A percentile compares a stretch with the other conserved stretches of the same genome.
phyloP scores from a whole-genome alignment of 306 rosid genomes.

The Vigna mungo region DNA sequence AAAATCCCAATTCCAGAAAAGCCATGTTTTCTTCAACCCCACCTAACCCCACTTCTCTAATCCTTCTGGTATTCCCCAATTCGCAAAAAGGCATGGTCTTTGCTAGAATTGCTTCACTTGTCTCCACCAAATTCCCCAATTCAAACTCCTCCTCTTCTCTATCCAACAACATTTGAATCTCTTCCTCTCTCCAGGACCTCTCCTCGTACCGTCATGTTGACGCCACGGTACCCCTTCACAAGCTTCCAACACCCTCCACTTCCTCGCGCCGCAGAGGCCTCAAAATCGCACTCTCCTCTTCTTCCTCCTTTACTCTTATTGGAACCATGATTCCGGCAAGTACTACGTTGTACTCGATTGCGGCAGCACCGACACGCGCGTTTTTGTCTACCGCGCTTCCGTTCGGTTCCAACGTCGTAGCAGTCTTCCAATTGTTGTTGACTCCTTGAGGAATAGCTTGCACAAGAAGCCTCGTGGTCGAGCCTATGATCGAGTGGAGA shows the following conservation, averaged over 20 bases:
- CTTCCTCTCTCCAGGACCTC: conserved; percentile 89
- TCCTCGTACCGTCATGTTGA: conserved; percentile 56
- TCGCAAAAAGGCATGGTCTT: conserved; percentile 58
- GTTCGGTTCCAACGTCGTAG: conserved; percentile 51
- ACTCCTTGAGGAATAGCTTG: conserved; percentile 51
- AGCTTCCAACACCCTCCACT: neutral
- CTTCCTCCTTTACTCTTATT: conserved; percentile 63
- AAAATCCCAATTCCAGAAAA: conserved; percentile 30
- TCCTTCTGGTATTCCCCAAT: conserved; percentile 2
- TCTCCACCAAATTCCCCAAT: conserved; percentile 51
- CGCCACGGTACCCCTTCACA: conserved; percentile 35
- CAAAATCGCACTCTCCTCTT: conserved; percentile 56
- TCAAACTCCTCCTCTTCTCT: neutral
- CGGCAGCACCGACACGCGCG: conserved; percentile 93
- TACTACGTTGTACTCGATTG: conserved; percentile 87
- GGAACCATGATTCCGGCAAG: conserved; percentile 67
- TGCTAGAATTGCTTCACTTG: conserved; percentile 55
- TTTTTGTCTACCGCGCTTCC: conserved; percentile 74
- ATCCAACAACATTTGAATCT: conserved; percentile 61
- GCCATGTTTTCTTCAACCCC: conserved; percentile 35
- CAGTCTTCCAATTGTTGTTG: conserved; percentile 71
- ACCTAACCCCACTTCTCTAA: conserved; percentile 26
- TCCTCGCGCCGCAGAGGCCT: conserved; percentile 57
- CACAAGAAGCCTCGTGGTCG: conserved; percentile 61
- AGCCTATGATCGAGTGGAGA: conserved; percentile 93